Base-by-base conservation (phyloP, 2,329 filamentous ascomycete species). In the Fusarium sp. region DNA sequence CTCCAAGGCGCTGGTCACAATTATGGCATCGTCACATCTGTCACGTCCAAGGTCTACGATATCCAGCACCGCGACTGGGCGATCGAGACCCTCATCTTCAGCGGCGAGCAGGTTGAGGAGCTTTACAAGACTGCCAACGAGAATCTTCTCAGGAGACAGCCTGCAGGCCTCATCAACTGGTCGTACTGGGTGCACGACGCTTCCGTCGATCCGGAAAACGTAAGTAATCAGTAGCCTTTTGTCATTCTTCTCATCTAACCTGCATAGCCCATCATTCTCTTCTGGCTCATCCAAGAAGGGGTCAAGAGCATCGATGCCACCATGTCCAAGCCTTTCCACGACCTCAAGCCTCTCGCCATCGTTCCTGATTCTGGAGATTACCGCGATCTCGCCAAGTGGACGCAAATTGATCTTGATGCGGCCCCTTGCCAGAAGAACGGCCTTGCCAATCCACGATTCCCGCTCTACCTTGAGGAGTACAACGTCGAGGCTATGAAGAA, bases 71-170 rank as follows among this genome's bases (percentile, higher is more conserved):
- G 27, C 6, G 54, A 70, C 33, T 70, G 67, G 67, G 67, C 67
- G 3, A 67, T 70, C 9, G 65, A 77, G 53, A 79, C 73, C 0
- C 71, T 83, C 31, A 72, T 77, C 19, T 84, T 80, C 58, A 77
- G 72, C 5, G 78, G 80, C 1, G 79, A 83, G 29, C 78, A 84
- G 50, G 76, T 84, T 8, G 80, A 82, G 57, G 71, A 70, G 6
- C 70, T 84, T 8, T 85, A 82, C 60, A 64, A 76, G 7, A 72
- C 75, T 3, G 76, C 77, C 25, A 84, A 84, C 47, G 66, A 81
- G 6, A 59, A 80, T 31, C 70, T 81, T 3, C 67, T 80, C 6
- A 75, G 76, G 35, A 78, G 73, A 4, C 78, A 81, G 67, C 75
- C 78, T 14, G 60, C 68, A 2, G 78, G 78, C 32, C 56, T 84